Evolutionary conservation across 2,329 filamentous ascomycete genomes (phyloP).

Genomic region (Botryotinia calthae): DNA sequence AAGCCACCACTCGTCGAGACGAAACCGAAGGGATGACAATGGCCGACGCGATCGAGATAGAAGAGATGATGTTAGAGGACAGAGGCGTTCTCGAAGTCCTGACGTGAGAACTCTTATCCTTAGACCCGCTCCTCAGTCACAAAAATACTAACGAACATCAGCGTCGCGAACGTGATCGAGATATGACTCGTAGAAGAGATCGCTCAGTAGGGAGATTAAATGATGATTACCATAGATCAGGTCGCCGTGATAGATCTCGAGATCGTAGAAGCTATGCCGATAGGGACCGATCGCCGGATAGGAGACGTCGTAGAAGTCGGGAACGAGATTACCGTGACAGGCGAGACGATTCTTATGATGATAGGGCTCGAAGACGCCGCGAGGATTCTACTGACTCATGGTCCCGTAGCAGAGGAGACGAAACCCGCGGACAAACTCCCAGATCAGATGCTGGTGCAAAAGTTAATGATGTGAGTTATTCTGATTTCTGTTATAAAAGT

Average conservation of each 20-base stretch:
- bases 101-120: slow-evolving; percentile 51
- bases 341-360: slow-evolving; percentile 71
- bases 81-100: slow-evolving; percentile 58
- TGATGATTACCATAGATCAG: slow-evolving; percentile 61
- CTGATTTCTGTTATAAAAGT: neutral
- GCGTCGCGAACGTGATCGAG: slow-evolving; percentile 59
- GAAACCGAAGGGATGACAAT: slow-evolving; percentile 50
- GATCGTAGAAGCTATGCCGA: slow-evolving; percentile 60
- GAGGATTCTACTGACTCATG: slow-evolving; percentile 71
- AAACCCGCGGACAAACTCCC: slow-evolving; percentile 55
- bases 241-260: slow-evolving; percentile 59
- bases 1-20: slow-evolving; percentile 70
- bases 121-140: slow-evolving; percentile 22
- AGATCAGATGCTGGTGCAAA: slow-evolving; percentile 49
- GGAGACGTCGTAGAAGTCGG: slow-evolving; percentile 59
- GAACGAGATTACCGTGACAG: slow-evolving; percentile 67
- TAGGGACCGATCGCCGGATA: slow-evolving; percentile 57
- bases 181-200: slow-evolving; percentile 64
- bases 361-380: slow-evolving; percentile 57
- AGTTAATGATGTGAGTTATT: slow-evolving; percentile 55
- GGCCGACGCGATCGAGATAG: slow-evolving; percentile 50
- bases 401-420: slow-evolving; percentile 63
- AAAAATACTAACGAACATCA: slow-evolving; percentile 41
- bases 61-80: slow-evolving; percentile 49
- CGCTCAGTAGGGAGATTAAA: slow-evolving; percentile 67